A percentile compares a stretch with the other conserved stretches of the same genome.
Conservation (phyloP, 2,329 filamentous ascomycete species). For the Ophiosphaerella korrae region DNA sequence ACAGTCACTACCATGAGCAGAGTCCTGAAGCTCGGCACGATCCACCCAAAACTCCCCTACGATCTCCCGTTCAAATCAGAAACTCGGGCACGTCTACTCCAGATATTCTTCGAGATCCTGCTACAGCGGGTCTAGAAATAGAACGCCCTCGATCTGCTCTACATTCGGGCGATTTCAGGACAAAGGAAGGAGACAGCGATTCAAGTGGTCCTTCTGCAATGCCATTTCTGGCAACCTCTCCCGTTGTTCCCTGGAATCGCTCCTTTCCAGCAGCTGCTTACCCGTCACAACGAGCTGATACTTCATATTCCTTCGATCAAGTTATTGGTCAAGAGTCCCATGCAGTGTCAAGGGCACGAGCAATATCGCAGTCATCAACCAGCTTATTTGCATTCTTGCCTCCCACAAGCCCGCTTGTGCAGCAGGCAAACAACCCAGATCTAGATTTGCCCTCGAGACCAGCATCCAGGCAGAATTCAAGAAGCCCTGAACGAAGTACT, state of each 20-base stretch:
- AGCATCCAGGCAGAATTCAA: slow-evolving; percentile 45
- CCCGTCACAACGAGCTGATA: slow-evolving; percentile 16
- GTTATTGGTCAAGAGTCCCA: slow-evolving; percentile 23
- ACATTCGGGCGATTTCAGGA: slow-evolving; percentile 66
- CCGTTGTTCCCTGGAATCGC: slow-evolving; percentile 63
- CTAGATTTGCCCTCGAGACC: slow-evolving; percentile 62
- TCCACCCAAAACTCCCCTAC: slow-evolving; percentile 38
- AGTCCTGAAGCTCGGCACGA: slow-evolving; percentile 25
- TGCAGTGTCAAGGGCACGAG: slow-evolving; percentile 49
- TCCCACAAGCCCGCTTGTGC: slow-evolving; percentile 89
- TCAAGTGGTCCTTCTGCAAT: slow-evolving; percentile 16
- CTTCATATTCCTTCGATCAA: slow-evolving; percentile 23
- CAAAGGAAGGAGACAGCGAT: slow-evolving; percentile 48
- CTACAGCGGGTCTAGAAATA: slow-evolving; percentile 60
- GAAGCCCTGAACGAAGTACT: slow-evolving; percentile 55
- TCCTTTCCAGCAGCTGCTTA: slow-evolving; percentile 50
- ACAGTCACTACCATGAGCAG: slow-evolving; percentile 13
- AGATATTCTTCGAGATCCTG: slow-evolving; percentile 34
- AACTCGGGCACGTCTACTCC: slow-evolving; percentile 37
- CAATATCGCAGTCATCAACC: slow-evolving; percentile 65
- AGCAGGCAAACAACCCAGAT: slow-evolving; percentile 85
- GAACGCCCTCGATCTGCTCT: slow-evolving; percentile 79
- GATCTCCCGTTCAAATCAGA: slow-evolving; percentile 44
- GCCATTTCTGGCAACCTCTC: slow-evolving; percentile 53
- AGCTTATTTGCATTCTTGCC: slow-evolving; percentile 83